Conservation (phyloP, 2,329 filamentous ascomycete genomes). For the Thermothelomyces thermophilus region DNA sequence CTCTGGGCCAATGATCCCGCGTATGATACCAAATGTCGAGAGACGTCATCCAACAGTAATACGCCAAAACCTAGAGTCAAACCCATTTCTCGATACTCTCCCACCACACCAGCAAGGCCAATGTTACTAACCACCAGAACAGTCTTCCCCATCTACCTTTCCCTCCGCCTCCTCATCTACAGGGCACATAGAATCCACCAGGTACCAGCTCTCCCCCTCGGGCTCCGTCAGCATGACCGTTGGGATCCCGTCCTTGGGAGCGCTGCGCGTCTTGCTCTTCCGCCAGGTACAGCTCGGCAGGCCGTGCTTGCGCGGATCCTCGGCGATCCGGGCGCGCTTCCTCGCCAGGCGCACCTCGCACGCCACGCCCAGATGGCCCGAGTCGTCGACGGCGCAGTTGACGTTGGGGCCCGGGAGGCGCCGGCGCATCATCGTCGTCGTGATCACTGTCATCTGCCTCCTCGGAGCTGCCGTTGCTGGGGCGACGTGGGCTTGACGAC, state of each 20-base stretch:
- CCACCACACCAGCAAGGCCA: too few relatives aligned
- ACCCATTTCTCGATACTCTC: too few relatives aligned
- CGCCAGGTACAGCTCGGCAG: background rate
- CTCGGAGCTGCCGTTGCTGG: too few relatives aligned
- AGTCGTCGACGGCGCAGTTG: background rate
- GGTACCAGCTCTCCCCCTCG: slow-evolving; percentile 1
- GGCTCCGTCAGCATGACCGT: slow-evolving; percentile 2
- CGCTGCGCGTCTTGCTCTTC: background rate
- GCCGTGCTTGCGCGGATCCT: background rate
- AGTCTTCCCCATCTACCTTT: too few relatives aligned
- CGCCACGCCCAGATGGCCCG: background rate
- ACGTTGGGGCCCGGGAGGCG: background rate
- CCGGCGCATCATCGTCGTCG: too few relatives aligned
- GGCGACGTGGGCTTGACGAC: too few relatives aligned
- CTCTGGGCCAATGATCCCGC: too few relatives aligned
- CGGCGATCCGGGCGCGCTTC: background rate
- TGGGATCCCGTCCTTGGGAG: background rate
- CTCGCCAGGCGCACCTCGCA: background rate
- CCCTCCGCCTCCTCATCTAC: background rate
- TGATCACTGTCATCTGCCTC: too few relatives aligned
- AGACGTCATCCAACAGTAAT: too few relatives aligned
- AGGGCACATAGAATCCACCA: slow-evolving; percentile 2
- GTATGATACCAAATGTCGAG: too few relatives aligned
- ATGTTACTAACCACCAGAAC: background rate
- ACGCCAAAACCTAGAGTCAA: too few relatives aligned